Evolutionary conservation across 768 basidiomycete genomes (phyloP), one percentile per base, ranked within the genome.

Genomic region (Boletellus sp.): DNA sequence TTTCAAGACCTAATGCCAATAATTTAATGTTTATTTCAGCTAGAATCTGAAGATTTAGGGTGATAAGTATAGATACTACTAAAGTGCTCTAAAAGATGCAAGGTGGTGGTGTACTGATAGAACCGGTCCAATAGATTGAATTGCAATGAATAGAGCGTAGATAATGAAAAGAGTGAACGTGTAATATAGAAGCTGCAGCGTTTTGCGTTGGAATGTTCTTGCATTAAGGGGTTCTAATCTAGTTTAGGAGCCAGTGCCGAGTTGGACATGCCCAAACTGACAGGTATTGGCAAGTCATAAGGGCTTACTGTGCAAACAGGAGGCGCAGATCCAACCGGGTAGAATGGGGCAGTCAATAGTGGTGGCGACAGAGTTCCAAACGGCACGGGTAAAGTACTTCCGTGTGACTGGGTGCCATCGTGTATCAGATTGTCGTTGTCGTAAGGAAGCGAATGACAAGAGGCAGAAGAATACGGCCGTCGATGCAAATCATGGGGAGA

Each of bases 321-420:
- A 35, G 51, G 34, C 39, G 42, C 45, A 22, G 49, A 47, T 41
- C 54, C 52, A 13, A 53, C 22, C 17, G 70, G 65, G 41, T 69
- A 63, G 52, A 68, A 72, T 19, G 67, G 57, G 22, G 66, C 61
- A 15, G 62, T 63, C 28, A 62, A 48, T 26, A 65, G 47, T 36
- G 67, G 64, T 10, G 59, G 65, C 6, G 67, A 66, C 9, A 56
- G 52, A 4, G 60, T 52, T 33, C 41, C 45, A 34, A 60, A 60
- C 28, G 56, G 42, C 6, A 47, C 44, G 11, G 58, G 44, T 6
- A 44, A 28, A 36, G 48, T 33, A 33, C 48, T 43, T 26, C 36
- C 46, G 35, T 44, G 41, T 33, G 43, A 52, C n/a, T 53, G 53
- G 43, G 55, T 22, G 17, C 32, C 39, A 19, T 47, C 17, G n/a